Evolutionary conservation across 1,284 basidiomycete genomes (phyloP), one percentile per base, ranked within the genome.

Genomic region (Puccinia horiana): DNA sequence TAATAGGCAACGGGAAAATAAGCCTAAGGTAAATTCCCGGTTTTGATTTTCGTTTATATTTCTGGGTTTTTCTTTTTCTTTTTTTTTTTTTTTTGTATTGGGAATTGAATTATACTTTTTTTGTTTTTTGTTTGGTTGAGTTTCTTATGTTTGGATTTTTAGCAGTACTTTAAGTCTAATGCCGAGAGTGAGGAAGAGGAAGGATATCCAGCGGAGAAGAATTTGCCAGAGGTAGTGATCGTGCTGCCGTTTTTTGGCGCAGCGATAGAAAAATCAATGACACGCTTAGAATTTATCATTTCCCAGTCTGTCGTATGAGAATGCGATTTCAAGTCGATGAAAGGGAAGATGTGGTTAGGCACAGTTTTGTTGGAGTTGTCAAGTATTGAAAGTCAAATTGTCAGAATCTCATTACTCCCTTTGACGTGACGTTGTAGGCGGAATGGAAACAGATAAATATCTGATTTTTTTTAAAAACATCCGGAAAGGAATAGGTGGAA

Each of bases 161-260:
- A 81, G 73, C 70, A 81, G n/a, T 69, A 73, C 42, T 74, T 74
- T 29, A 81, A 65, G 29, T 81, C 70, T 32, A 81, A 65, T 9
- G 79, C 79, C 18, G 54, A 44, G 8, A 81, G 70, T 29, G 79
- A 81, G 29, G n/a, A 37, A 74, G 79, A 81, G 26, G 69, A 72
- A 1, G 79, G 70, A 23, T 67, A 80, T 37, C 77, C 77, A 61
- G 77, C 77, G 42, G 69, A 72, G 37, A 72, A 52, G 6, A 72
- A 20, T 49, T 72, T 72, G 18, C 69, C 69, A 14, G 69, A 72
- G 29, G 44, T 49, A 20, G 69, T 47, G n/a, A 72, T 70, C 26
- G 42, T 72, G 35, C 18, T 40, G 2, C 18, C 8, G 42, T 14
- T 44, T 69, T 49, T 9, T 49, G 29, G 20, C 69, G 47, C 12